These are phyloP conservation scores for Termitomyces sp. DNA, from an alignment of 768 basidiomycete species.

Conservation along the genomic window DNA sequence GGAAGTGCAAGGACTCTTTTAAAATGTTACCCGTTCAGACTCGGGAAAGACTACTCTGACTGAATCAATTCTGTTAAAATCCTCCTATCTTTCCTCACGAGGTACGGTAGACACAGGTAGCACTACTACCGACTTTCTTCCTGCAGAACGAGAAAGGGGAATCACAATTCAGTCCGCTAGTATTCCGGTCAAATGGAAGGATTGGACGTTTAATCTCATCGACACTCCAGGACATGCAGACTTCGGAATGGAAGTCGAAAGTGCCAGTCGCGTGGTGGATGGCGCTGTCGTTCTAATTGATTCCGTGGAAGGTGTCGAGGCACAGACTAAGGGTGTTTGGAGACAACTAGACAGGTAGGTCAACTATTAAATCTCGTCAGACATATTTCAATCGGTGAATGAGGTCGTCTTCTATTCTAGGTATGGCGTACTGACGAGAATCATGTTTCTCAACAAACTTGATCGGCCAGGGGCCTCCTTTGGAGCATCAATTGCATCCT, in stretches of 20 bases:
- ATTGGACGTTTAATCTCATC: slow-evolving; percentile 82
- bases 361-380: slow-evolving; percentile 21
- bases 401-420: slow-evolving; percentile 28
- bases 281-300: slow-evolving; percentile 87
- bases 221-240: slow-evolving; percentile 93
- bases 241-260: slow-evolving; percentile 96
- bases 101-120: slow-evolving; percentile 89
- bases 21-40: slow-evolving; percentile 37
- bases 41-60: slow-evolving; percentile 89
- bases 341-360: slow-evolving; percentile 74
- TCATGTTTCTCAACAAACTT: slow-evolving; percentile 85
- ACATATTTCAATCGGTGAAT: neutral
- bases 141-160: slow-evolving; percentile 84
- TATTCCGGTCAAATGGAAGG: slow-evolving; percentile 82
- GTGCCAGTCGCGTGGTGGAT: slow-evolving; percentile 85
- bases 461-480: slow-evolving; percentile 86
- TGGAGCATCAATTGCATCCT: slow-evolving; percentile 61
- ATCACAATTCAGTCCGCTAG: slow-evolving; percentile 93
- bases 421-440: slow-evolving; percentile 72
- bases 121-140: slow-evolving; percentile 86
- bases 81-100: slow-evolving; percentile 63
- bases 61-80: slow-evolving; percentile 78
- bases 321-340: slow-evolving; percentile 90
- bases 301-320: slow-evolving; percentile 88
- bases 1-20: neutral